Conservation (phyloP, 148 eudicot genomes). For the Camellia granthamiana region DNA sequence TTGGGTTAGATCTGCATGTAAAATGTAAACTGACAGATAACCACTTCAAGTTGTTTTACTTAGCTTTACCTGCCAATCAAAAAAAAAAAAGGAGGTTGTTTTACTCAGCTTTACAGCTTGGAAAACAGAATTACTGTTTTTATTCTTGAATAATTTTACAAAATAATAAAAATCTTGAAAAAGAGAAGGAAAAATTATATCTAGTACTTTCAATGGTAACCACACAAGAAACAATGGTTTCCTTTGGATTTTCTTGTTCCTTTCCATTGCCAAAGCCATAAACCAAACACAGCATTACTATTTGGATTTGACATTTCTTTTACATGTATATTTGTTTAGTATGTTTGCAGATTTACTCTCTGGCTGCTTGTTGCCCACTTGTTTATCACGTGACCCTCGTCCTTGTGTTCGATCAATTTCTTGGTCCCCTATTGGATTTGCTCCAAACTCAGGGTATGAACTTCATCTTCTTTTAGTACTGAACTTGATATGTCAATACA, state of each 20-base stretch:
- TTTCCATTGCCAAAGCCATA: neutral
- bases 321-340: neutral
- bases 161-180: neutral
- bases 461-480: slow-evolving; percentile 1
- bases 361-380: slow-evolving; percentile 59
- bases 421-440: slow-evolving; percentile 84
- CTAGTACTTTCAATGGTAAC: too few species aligned
- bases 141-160: neutral
- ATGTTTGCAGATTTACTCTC: slow-evolving; percentile 55
- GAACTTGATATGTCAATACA: neutral
- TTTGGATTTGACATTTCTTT: neutral
- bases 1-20: too few species aligned
- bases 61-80: too few species aligned
- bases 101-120: neutral
- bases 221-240: neutral
- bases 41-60: slow-evolving; percentile 2
- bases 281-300: neutral
- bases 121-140: neutral
- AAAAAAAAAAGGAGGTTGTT: neutral
- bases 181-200: neutral
- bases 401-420: slow-evolving; percentile 79
- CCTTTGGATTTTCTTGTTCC: neutral
- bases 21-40: neutral
- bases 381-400: slow-evolving; percentile 62
- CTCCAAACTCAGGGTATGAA: slow-evolving; percentile 65